These are phyloP conservation scores for Fusarium liriodendri DNA, from an alignment of 2,329 filamentous ascomycete genomes.

Conservation along the genomic window DNA sequence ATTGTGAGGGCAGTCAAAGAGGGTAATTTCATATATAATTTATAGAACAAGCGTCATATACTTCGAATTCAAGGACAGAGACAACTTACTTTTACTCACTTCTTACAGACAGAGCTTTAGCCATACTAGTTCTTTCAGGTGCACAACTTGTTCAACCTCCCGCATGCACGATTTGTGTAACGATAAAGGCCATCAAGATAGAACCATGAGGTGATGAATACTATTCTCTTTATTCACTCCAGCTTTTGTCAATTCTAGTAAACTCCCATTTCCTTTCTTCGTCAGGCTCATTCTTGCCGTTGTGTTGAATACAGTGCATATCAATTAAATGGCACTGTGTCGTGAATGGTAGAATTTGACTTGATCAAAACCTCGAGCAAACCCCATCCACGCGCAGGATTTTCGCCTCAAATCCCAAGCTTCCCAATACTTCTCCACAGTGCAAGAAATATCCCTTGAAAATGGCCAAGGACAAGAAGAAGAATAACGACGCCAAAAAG, in stretches of 20 bases:
- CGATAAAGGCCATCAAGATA: background rate
- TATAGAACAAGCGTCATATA: background rate
- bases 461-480: conserved; percentile 67
- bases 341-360: conserved; percentile 38
- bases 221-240: background rate
- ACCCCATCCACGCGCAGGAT: conserved; percentile 39
- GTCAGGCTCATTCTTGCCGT: background rate
- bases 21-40: background rate
- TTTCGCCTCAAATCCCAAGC: background rate
- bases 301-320: conserved; percentile 13
- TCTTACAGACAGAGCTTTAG: background rate
- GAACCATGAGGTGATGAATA: accelerated
- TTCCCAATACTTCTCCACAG: background rate
- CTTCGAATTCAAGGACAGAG: background rate
- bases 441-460: background rate
- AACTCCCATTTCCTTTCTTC: background rate
- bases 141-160: too few relatives aligned
- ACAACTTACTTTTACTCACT: background rate
- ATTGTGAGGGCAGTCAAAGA: background rate
- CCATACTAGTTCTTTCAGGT: too few relatives aligned
- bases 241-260: background rate
- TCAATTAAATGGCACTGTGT: conserved; percentile 19
- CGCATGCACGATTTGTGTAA: background rate
- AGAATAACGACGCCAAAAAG: conserved; percentile 60
- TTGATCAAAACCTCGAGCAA: conserved; percentile 42